Evolutionary conservation across 495 filamentous ascomycete species (phyloP), one percentile per base, ranked within the genome.

Genomic region (Trichoderma parareesei): DNA sequence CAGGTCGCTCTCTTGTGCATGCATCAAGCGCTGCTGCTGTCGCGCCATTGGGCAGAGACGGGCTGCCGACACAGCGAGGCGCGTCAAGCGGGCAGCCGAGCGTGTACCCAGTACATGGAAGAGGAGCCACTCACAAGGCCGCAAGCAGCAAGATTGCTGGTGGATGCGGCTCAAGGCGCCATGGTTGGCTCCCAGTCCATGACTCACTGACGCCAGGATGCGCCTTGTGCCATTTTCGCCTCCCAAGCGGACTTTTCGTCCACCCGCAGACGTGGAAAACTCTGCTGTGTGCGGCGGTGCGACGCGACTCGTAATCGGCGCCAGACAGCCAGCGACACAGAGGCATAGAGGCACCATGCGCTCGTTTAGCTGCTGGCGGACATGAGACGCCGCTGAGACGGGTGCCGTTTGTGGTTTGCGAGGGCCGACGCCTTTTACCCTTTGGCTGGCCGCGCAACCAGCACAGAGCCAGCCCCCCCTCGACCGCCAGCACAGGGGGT

Each of bases 171-270:
- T 57, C 53, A 33, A 10, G 53, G 53, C 20, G 27, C 13, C 13
- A 57, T 57, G 53, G 53, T 57, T 57, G 53, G 53, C 14, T 57
- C 53, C 35, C 14, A 57, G 11, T 35, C 53, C 35, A 57, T 57
- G 53, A 57, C 53, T 57, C 53, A 57, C 53, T 57, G 6, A 57
- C 53, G 53, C 53, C 53, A 57, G 53, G 53, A 57, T 57, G 53
- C 53, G 53, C 53, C 53, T 57, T 57, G 53, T 57, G 53, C 53
- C 53, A 57, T 57, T 57, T 57, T 57, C 16, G 53, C 53, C 53
- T 57, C 53, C 53, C 53, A 33, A 37, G 18, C 53, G 53, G 18
- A 14, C 27, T 49, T 49, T 20, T 27, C 53, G 27, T 27, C 35
- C 53, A 57, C 53, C 11, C 27, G 53, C 53, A 18, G 53, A 13